Percentiles rank a stretch among this genome's conserved stretches.
phyloP scores from a whole-genome alignment of 805 yeast genomes.

The Starmerella apicola region DNA sequence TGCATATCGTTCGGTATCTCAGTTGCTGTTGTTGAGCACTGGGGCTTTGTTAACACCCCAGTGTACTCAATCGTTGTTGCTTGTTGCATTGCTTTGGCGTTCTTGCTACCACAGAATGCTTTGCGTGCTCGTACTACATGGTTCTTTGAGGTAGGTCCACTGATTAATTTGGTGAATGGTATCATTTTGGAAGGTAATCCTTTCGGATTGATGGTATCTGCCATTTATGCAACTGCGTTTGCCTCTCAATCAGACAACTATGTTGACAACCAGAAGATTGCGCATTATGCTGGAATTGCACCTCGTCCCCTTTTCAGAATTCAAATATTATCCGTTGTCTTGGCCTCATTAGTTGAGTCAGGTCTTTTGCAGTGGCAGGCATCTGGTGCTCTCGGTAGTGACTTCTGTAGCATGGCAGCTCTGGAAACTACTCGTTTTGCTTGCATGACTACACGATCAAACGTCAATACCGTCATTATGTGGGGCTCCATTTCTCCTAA shows the following conservation, averaged over 20 bases:
- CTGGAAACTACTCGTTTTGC: constrained; percentile 24
- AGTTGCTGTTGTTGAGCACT: constrained; percentile 32
- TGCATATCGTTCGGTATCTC: constrained; percentile 35
- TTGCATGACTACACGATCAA: constrained; percentile 32
- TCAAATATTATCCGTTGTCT: constrained; percentile 27
- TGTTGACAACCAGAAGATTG: constrained; percentile 41
- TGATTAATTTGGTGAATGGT: constrained; percentile 40
- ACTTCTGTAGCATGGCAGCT: constrained; percentile 23
- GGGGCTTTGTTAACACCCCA: constrained; percentile 35
- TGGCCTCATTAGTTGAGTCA: constrained; percentile 22
- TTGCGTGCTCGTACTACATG: constrained; percentile 39
- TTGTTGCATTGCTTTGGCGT: constrained; percentile 36
- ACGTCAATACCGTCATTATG: constrained; percentile 35
- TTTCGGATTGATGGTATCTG: constrained; percentile 38
- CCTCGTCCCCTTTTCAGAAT: constrained; percentile 47
- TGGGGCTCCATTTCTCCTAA: constrained; percentile 39
- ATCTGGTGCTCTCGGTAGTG: constrained; percentile 24
- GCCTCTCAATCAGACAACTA: constrained; percentile 52
- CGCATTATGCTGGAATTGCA: constrained; percentile 46
- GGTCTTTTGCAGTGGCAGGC: constrained; percentile 28
- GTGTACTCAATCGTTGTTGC: constrained; percentile 46
- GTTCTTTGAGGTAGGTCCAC: constrained; percentile 37
- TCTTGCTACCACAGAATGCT: constrained; percentile 38
- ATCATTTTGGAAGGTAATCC: constrained; percentile 47
- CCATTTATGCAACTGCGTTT: constrained; percentile 44